Percentiles rank a stretch among this genome's conserved stretches.
Evolutionary conservation across 257 asterid genomes (phyloP).

Genomic region (Primulina eburnea): DNA sequence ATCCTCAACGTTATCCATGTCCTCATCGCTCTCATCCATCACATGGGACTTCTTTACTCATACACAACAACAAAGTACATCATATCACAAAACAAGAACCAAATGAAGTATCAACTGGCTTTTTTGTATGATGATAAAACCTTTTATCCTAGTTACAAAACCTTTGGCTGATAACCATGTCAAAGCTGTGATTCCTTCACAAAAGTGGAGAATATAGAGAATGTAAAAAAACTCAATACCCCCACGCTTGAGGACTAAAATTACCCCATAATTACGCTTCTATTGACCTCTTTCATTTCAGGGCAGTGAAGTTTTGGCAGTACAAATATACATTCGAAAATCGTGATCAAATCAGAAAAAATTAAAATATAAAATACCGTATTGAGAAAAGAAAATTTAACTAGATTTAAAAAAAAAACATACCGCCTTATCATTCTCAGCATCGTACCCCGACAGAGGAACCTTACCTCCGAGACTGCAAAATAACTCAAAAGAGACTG

Average conservation of each 20-base stretch:
- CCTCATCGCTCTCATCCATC: constrained; percentile 75
- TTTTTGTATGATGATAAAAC: not conserved
- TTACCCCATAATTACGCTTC: not conserved
- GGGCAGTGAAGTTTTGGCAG: not conserved
- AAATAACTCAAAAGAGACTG: not conserved
- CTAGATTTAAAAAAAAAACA: not conserved
- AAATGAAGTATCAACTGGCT: not conserved
- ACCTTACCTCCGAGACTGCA: constrained; percentile 86
- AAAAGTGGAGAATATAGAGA: not conserved
- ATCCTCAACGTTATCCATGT: constrained; percentile 47
- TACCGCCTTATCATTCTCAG: constrained; percentile 50
- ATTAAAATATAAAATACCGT: not conserved
- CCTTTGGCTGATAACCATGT: not conserved
- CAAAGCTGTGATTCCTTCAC: not conserved
- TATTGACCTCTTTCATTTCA: not conserved
- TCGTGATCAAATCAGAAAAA: constrained; percentile 3
- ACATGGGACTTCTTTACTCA: constrained; percentile 52
- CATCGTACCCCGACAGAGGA: constrained; percentile 41
- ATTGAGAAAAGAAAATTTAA: not conserved
- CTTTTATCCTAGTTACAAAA: not conserved
- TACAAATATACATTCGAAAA: too few species aligned
- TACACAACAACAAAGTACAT: not conserved
- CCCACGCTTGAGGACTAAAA: not conserved
- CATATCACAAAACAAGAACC: not conserved
- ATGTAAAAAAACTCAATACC: not conserved